Evolutionary conservation across 2,329 filamentous ascomycete genomes (phyloP).

Genomic region (Ophioceras dolichostomum): DNA sequence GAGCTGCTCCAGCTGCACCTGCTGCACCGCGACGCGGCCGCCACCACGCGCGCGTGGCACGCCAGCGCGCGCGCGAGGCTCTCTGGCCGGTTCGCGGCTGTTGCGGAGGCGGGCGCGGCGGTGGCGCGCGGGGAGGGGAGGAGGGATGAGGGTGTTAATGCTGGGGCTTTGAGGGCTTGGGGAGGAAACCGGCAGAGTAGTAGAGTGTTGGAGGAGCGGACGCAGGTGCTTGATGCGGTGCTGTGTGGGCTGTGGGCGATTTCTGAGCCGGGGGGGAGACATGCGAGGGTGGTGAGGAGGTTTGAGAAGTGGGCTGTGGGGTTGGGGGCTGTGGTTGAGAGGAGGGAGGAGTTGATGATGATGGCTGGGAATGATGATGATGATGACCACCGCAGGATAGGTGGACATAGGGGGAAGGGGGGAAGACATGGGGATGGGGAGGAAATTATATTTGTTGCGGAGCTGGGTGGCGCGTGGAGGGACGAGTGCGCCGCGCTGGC

Average conservation of each 20-base stretch:
- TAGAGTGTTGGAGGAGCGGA: slow-evolving; percentile 38
- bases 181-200: no score
- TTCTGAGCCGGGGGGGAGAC: slow-evolving; percentile 42
- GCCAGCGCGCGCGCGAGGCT: slow-evolving; percentile 40
- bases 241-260: slow-evolving; percentile 45
- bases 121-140: slow-evolving; percentile 23
- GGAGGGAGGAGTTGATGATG: slow-evolving; percentile 50
- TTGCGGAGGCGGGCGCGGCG: slow-evolving; percentile 19
- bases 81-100: slow-evolving; percentile 27
- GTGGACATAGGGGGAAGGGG: no score
- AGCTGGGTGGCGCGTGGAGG: slow-evolving; percentile 45
- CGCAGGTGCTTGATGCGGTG: slow-evolving; percentile 46
- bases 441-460: slow-evolving; percentile 36
- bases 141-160: slow-evolving; percentile 36
- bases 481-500: slow-evolving; percentile 40
- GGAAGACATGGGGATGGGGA: slow-evolving; percentile 11
- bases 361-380: no score
- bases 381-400: not conserved
- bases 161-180: slow-evolving; percentile 41
- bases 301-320: slow-evolving; percentile 47
- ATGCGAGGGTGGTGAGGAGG: slow-evolving; percentile 28
- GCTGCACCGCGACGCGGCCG: slow-evolving; percentile 41
- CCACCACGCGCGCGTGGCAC: slow-evolving; percentile 34
- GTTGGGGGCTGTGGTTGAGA: slow-evolving; percentile 36
- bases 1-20: slow-evolving; percentile 55